These are phyloP conservation scores for Cystobasidiaceae sp. DNA, from an alignment of 1,284 basidiomycete species.

Conservation along the genomic window DNA sequence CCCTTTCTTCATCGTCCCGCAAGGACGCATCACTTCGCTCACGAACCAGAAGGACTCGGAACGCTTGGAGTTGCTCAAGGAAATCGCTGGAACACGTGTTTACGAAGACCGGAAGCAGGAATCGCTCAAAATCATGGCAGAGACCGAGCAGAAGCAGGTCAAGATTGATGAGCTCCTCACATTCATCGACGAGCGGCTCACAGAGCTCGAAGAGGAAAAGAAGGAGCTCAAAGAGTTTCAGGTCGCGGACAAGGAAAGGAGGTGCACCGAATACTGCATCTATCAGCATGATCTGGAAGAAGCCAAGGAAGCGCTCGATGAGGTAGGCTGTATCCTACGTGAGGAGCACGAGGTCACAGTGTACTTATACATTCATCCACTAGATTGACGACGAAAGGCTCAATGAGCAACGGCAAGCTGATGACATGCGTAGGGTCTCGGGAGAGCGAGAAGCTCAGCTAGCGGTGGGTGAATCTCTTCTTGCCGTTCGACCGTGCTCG, in stretches of 20 bases:
- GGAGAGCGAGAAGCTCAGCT: slow-evolving; percentile 76
- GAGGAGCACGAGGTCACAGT: no score
- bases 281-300: slow-evolving; percentile 88
- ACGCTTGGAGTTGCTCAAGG: slow-evolving; percentile 85
- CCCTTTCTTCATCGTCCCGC: slow-evolving; percentile 98
- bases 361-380: no score
- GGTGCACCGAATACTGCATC: slow-evolving; percentile 91
- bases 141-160: slow-evolving; percentile 78
- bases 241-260: slow-evolving; percentile 82
- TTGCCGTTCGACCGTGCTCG: neutral
- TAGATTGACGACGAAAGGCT: slow-evolving; percentile 63
- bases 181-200: slow-evolving; percentile 83
- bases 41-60: slow-evolving; percentile 98
- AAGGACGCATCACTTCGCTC: slow-evolving; percentile 90
- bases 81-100: slow-evolving; percentile 96
- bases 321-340: slow-evolving; percentile 30
- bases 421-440: slow-evolving; percentile 71
- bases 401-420: slow-evolving; percentile 71
- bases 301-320: slow-evolving; percentile 67
- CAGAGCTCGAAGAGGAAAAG: slow-evolving; percentile 94
- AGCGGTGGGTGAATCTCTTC: slow-evolving; percentile 54
- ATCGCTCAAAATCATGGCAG: slow-evolving; percentile 90
- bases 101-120: slow-evolving; percentile 93
- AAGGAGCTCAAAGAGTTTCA: slow-evolving; percentile 88
- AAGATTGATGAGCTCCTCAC: slow-evolving; percentile 87